phyloP scores from a whole-genome alignment of 306 rosid species.

The Rosa persica region DNA sequence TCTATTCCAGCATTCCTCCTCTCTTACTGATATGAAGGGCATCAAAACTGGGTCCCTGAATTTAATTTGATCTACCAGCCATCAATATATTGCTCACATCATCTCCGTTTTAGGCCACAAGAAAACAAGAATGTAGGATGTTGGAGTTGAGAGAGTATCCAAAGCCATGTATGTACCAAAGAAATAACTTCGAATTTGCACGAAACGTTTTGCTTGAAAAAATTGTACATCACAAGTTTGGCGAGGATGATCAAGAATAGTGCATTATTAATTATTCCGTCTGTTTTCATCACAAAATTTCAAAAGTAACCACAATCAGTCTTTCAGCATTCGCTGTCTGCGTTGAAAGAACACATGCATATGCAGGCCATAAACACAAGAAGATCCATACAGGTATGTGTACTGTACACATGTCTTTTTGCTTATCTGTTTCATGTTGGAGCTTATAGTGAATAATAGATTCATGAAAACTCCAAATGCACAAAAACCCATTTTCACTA shows the following conservation, averaged over 20 bases:
- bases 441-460: not conserved
- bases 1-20: not conserved
- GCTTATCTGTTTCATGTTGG: constrained; percentile 2
- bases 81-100: constrained; percentile 13
- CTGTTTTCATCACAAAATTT: not conserved
- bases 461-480: not conserved
- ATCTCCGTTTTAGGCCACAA: constrained; percentile 22
- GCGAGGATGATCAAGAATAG: not conserved
- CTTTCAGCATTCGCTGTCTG: not conserved
- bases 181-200: constrained; percentile 3
- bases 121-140: constrained; percentile 33
- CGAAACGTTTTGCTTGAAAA: constrained; percentile 1
- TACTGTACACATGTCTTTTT: not conserved
- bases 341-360: not conserved
- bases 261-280: constrained; percentile 1
- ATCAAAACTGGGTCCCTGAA: constrained; percentile 2
- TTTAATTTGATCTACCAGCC: constrained; percentile 23
- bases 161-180: constrained; percentile 21
- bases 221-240: constrained; percentile 15
- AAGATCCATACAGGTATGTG: not conserved
- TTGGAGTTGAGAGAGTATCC: constrained; percentile 26
- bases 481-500: not conserved
- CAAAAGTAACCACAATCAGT: not conserved
- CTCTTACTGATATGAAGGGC: constrained; percentile 11
- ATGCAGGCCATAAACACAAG: constrained; percentile 6